phyloP scores from a whole-genome alignment of 78 protist genomes.

The Tieghemostelium lacteum region DNA sequence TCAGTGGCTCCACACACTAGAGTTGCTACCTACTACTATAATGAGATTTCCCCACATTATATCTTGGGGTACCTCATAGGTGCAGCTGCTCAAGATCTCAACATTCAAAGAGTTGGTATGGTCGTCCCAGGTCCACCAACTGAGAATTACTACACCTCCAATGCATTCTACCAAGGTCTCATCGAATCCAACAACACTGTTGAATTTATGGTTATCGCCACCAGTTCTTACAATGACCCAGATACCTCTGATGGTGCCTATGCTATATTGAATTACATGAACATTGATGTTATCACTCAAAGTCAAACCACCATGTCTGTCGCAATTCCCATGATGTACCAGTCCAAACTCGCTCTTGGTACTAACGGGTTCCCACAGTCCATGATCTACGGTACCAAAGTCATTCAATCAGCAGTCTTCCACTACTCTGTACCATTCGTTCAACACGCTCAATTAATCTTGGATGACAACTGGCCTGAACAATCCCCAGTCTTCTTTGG shows the following conservation, averaged over 20 bases:
- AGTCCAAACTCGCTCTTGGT: conserved; percentile 16
- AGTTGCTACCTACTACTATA: conserved; percentile 32
- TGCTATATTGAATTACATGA: background rate
- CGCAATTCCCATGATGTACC: conserved; percentile 1
- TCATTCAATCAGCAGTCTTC: conserved; percentile 22
- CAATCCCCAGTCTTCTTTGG: conserved; percentile 4
- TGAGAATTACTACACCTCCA: conserved; percentile 59
- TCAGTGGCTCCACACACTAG: background rate
- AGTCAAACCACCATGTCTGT: conserved; percentile 31
- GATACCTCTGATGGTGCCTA: conserved; percentile 65
- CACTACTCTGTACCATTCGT: conserved; percentile 12
- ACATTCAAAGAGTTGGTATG: conserved; percentile 16
- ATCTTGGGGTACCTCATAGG: conserved; percentile 60
- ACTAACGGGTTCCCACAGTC: conserved; percentile 62
- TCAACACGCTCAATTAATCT: background rate
- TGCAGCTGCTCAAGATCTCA: background rate
- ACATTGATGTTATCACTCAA: background rate
- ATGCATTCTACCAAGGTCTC: conserved; percentile 39
- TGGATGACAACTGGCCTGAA: background rate
- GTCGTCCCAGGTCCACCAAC: conserved; percentile 70
- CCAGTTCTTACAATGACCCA: conserved; percentile 30
- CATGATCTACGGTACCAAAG: conserved; percentile 16
- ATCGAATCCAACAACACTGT: background rate
- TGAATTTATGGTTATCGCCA: conserved; percentile 11
- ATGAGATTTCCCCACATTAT: conserved; percentile 33